Evolutionary conservation across 2,329 filamentous ascomycete genomes (phyloP).

Genomic region (Phyllosticta citriasiana): DNA sequence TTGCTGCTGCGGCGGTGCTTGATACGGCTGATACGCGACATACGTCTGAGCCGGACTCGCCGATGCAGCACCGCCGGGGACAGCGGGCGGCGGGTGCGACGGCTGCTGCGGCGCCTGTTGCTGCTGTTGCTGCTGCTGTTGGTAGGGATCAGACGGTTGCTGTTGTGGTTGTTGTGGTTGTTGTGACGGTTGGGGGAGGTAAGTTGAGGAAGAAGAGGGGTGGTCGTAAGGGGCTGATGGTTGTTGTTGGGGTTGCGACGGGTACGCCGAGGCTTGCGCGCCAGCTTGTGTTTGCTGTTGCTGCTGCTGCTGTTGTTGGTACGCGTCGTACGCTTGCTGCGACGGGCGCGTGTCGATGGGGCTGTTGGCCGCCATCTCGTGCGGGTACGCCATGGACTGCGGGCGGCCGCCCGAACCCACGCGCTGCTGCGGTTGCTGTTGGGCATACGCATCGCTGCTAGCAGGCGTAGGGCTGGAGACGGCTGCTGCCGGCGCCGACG

Average conservation of each 20-base stretch:
- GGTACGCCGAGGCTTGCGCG: slow-evolving; percentile 15
- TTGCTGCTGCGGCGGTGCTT: slow-evolving; percentile 11
- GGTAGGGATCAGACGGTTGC: slow-evolving; percentile 11
- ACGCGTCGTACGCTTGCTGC: slow-evolving; percentile 14
- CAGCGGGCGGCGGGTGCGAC: slow-evolving; percentile 13
- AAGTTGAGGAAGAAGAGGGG: neutral
- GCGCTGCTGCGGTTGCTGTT: slow-evolving; percentile 22
- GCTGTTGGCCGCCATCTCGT: slow-evolving; percentile 37
- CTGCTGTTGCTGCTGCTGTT: slow-evolving; percentile 22
- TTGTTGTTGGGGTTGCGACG: slow-evolving; percentile 19
- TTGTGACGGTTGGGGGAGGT: slow-evolving; percentile 12
- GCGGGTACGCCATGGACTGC: slow-evolving; percentile 30
- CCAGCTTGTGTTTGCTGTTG: slow-evolving; percentile 15
- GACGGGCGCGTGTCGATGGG: slow-evolving; percentile 35
- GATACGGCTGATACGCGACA: slow-evolving; percentile 22
- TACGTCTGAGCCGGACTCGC: slow-evolving; percentile 2
- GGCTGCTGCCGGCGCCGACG: slow-evolving; percentile 15
- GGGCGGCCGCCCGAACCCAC: slow-evolving; percentile 24
- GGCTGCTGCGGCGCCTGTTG: slow-evolving; percentile 15
- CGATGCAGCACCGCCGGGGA: slow-evolving; percentile 2
- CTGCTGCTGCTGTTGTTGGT: slow-evolving; percentile 14
- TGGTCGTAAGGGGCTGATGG: slow-evolving; percentile 10
- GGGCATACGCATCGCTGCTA: slow-evolving; percentile 26
- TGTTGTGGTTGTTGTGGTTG: slow-evolving; percentile 16
- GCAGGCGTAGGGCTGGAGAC: slow-evolving; percentile 16